Conservation (phyloP, 192 early-diverging fungal genomes). For the Coemansia umbellata region DNA sequence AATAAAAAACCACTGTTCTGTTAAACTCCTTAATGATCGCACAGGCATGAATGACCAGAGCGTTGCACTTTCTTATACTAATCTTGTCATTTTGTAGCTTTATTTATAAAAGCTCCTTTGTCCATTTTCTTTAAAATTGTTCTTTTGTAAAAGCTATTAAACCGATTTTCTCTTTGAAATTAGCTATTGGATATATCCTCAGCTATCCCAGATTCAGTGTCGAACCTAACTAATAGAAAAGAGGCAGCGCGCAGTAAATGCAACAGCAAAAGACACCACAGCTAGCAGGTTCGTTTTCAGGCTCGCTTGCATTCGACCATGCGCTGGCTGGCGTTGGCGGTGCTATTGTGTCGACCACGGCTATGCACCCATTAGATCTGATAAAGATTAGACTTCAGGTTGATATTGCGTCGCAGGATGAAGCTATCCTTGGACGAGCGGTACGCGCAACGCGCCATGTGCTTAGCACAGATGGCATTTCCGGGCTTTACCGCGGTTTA, state of each 20-base stretch:
- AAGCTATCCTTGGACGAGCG: slow-evolving; percentile 63
- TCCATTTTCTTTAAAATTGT: too few relatives aligned
- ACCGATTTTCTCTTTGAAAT: too few relatives aligned
- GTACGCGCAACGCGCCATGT: slow-evolving; percentile 60
- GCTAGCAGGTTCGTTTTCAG: slow-evolving; percentile 36
- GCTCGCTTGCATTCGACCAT: slow-evolving; percentile 64
- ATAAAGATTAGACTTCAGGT: slow-evolving; percentile 90
- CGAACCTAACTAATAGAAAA: too few relatives aligned
- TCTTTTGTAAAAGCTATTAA: too few relatives aligned
- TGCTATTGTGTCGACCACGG: slow-evolving; percentile 73
- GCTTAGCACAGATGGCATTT: slow-evolving; percentile 55
- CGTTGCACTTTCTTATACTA: too few relatives aligned
- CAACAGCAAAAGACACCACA: slow-evolving; percentile 15
- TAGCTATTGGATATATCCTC: too few relatives aligned
- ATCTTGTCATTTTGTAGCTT: too few relatives aligned
- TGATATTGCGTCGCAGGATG: slow-evolving; percentile 52
- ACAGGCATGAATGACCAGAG: too few relatives aligned
- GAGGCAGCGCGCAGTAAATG: slow-evolving; percentile 2
- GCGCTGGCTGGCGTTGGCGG: slow-evolving; percentile 86
- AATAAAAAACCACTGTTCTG: too few relatives aligned
- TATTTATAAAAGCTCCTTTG: too few relatives aligned
- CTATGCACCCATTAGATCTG: slow-evolving; percentile 91
- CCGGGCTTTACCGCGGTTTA: slow-evolving; percentile 89
- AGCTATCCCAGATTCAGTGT: too few relatives aligned
- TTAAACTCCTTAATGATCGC: too few relatives aligned